A percentile compares a stretch with the other conserved stretches of the same genome.
Evolutionary conservation across 108 stramenopile genomes (phyloP).

Genomic region (Nitzschia sp.): DNA sequence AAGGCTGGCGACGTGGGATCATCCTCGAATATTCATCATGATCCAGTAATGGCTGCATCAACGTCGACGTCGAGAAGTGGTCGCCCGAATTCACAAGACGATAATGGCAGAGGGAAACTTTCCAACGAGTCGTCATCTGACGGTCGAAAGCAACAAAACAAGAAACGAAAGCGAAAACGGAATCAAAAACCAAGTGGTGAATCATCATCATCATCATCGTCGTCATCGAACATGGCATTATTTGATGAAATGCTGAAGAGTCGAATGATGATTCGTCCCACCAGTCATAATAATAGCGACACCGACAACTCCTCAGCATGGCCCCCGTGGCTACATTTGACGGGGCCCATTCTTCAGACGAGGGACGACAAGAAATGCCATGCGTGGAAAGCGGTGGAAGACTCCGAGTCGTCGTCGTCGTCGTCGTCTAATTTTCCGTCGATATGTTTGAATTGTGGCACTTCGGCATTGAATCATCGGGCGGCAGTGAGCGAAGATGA

Average conservation of each 20-base stretch:
- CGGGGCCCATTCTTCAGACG: not conserved
- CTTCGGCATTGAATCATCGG: constrained; percentile 10
- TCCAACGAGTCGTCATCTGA: not conserved
- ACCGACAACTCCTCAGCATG: not conserved
- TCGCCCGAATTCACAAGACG: not conserved
- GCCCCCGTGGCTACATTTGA: constrained; percentile 3
- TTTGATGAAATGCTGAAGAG: not conserved
- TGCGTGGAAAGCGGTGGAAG: not conserved
- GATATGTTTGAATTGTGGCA: constrained; percentile 1
- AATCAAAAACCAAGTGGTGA: not conserved
- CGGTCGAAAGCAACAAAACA: not conserved
- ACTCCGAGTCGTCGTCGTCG: not conserved
- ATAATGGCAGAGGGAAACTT: not conserved
- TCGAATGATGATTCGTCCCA: not conserved
- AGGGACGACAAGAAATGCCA: not conserved
- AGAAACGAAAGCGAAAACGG: constrained; percentile 13
- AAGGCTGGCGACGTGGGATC: constrained; percentile 14
- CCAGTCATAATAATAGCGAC: too few species aligned
- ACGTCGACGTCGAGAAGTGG: not conserved
- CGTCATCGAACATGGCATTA: not conserved
- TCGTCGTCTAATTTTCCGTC: not conserved
- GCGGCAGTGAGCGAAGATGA: not conserved
- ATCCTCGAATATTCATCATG: not conserved
- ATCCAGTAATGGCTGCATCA: not conserved
- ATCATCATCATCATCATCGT: not conserved